Evolutionary conservation across 2,329 filamentous ascomycete species (phyloP).

Genomic region (Colletotrichum coccodes): DNA sequence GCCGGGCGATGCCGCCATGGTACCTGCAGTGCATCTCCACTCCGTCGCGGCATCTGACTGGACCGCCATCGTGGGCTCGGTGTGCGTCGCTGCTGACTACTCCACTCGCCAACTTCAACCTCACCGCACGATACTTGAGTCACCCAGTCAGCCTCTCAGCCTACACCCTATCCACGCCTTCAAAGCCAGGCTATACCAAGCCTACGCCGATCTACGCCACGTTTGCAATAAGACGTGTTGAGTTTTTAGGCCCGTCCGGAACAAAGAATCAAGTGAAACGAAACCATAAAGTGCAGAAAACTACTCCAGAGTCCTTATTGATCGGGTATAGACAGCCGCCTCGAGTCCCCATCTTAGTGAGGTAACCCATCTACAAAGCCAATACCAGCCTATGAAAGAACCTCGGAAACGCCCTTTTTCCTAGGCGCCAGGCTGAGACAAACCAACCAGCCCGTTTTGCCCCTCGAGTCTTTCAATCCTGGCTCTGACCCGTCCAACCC

Average conservation of each 20-base stretch:
- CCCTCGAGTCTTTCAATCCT: background rate
- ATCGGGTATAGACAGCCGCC: slow-evolving; percentile 7
- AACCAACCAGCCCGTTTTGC: background rate
- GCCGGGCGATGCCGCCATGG: slow-evolving; percentile 17
- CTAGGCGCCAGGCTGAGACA: slow-evolving; percentile 8
- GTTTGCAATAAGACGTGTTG: background rate
- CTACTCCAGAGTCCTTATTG: slow-evolving; percentile 11
- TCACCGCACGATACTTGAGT: background rate
- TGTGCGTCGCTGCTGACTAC: slow-evolving; percentile 3
- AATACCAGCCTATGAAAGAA: slow-evolving; percentile 10
- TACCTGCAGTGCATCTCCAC: slow-evolving; percentile 21
- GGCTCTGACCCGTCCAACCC: slow-evolving; percentile 3
- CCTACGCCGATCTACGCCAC: background rate
- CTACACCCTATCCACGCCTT: background rate
- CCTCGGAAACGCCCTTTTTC: slow-evolving; percentile 1
- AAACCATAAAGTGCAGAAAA: background rate
- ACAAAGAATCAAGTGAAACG: slow-evolving; percentile 12
- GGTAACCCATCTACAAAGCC: background rate
- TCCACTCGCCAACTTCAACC: slow-evolving; percentile 18
- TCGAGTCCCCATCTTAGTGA: slow-evolving; percentile 12
- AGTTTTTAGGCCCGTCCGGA: background rate
- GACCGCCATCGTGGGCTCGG: background rate
- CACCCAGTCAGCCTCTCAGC: background rate
- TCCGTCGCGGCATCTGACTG: slow-evolving; percentile 17
- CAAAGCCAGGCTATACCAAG: background rate